phyloP scores from a whole-genome alignment of 768 basidiomycete genomes.

The Termitomyces sp. region DNA sequence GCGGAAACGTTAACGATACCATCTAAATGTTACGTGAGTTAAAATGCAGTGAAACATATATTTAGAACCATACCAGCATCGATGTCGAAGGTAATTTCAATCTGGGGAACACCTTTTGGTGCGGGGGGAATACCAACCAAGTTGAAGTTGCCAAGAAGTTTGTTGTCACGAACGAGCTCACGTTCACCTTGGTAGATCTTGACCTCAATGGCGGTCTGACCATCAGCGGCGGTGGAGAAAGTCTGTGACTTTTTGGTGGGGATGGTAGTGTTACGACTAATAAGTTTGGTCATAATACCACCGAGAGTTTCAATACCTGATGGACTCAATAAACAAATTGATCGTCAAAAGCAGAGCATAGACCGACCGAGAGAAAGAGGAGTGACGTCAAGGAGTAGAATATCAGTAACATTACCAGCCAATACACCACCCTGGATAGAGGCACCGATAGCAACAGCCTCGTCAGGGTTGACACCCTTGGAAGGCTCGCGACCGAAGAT shows the following conservation, averaged over 20 bases:
- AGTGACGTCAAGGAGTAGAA: conserved; percentile 93
- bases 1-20: conserved; percentile 98
- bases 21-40: conserved; percentile 37
- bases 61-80: conserved; percentile 67
- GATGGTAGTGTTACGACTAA: conserved; percentile 97
- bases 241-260: conserved; percentile 99
- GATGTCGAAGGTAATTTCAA: conserved; percentile 93
- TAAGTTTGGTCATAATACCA: conserved; percentile 99
- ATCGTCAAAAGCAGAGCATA: not conserved
- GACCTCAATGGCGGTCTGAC: conserved; percentile 99
- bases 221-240: conserved; percentile 98
- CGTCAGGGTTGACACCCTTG: conserved; percentile 99
- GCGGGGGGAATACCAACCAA: conserved; percentile 94
- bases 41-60: not conserved
- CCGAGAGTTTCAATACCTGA: conserved; percentile 91
- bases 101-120: conserved; percentile 80
- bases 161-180: conserved; percentile 98
- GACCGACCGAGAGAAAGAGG: conserved; percentile 88
- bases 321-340: conserved; percentile 1
- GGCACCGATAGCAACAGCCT: conserved; percentile 98
- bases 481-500: conserved; percentile 96
- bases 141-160: conserved; percentile 98
- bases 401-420: conserved; percentile 94
- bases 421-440: conserved; percentile 98
- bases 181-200: conserved; percentile 99